These are phyloP conservation scores for Euphorbia peplus DNA, from an alignment of 345 rosid species.

Conservation along the genomic window DNA sequence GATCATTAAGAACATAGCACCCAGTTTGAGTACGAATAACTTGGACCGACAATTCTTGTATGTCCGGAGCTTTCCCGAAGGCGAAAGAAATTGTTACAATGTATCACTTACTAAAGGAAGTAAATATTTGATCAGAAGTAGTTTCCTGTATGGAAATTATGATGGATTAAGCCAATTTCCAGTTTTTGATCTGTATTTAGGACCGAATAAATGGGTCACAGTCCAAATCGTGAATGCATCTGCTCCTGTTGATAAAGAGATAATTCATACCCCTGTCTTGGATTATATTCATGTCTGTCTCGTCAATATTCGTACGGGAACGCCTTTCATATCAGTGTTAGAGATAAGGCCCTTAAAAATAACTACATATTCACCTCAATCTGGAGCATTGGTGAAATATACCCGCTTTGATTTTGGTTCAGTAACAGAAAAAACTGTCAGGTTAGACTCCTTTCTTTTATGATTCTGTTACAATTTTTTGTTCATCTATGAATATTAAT, in stretches of 20 bases:
- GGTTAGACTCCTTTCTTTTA: slow-evolving; percentile 24
- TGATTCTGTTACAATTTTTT: not conserved
- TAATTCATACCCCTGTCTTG: slow-evolving; percentile 31
- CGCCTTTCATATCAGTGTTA: slow-evolving; percentile 52
- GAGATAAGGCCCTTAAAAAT: slow-evolving; percentile 42
- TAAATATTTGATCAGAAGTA: slow-evolving; percentile 46
- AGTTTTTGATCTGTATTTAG: slow-evolving; percentile 43
- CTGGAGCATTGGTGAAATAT: slow-evolving; percentile 27
- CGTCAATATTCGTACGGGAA: slow-evolving; percentile 42
- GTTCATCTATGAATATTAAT: no score
- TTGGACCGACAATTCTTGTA: slow-evolving; percentile 18
- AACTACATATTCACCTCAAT: slow-evolving; percentile 10
- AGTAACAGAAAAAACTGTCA: slow-evolving; percentile 19
- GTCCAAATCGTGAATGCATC: slow-evolving; percentile 21
- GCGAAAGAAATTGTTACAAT: slow-evolving; percentile 33
- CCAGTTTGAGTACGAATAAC: not conserved
- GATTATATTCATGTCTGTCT: slow-evolving; percentile 36
- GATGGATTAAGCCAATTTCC: slow-evolving; percentile 33
- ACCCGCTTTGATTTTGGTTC: slow-evolving; percentile 35
- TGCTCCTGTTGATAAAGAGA: slow-evolving; percentile 7
- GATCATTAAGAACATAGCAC: slow-evolving; percentile 5
- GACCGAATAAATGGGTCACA: slow-evolving; percentile 42
- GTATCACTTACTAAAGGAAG: slow-evolving; percentile 7
- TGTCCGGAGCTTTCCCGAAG: slow-evolving; percentile 33
- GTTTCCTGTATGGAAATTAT: slow-evolving; percentile 54